Percentiles rank a stretch among this genome's conserved stretches.
These are phyloP conservation scores for Aspergillus ustus DNA, from an alignment of 2,329 filamentous ascomycete genomes.

Conservation along the genomic window DNA sequence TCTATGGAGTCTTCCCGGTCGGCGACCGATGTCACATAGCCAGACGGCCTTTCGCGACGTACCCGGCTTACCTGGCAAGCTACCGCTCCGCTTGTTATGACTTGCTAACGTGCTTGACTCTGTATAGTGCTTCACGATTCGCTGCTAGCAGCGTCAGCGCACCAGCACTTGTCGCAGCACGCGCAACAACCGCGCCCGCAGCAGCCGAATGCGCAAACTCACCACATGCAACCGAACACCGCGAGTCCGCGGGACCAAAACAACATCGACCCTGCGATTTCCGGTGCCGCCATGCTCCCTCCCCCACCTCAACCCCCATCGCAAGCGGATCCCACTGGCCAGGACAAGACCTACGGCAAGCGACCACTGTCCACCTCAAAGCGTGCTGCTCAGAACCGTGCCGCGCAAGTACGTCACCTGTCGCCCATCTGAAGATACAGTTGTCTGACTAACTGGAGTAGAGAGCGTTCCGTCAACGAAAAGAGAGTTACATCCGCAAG, in stretches of 20 bases:
- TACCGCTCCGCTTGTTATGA: not conserved
- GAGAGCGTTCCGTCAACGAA: conserved; percentile 96
- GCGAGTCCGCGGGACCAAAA: conserved; percentile 54
- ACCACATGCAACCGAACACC: conserved; percentile 44
- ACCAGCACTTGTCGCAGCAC: conserved; percentile 53
- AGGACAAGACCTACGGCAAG: conserved; percentile 72
- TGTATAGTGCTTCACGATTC: conserved; percentile 64
- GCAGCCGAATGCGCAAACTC: conserved; percentile 48
- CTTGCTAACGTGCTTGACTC: conserved; percentile 19
- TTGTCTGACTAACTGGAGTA: conserved; percentile 46
- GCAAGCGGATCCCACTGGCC: conserved; percentile 31
- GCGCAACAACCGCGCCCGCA: conserved; percentile 46
- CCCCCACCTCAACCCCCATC: conserved; percentile 39
- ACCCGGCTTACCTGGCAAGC: not conserved
- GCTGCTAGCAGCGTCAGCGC: conserved; percentile 57
- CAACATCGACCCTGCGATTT: conserved; percentile 64
- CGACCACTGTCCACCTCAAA: conserved; percentile 94
- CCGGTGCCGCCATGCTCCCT: conserved; percentile 56
- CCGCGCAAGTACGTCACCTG: conserved; percentile 77
- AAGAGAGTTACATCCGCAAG: conserved; percentile 98
- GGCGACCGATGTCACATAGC: conserved; percentile 34
- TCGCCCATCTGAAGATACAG: not conserved
- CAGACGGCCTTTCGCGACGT: not conserved
- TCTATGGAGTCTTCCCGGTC: conserved; percentile 24
- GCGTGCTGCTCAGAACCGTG: conserved; percentile 93